Evolutionary conservation across 306 rosid genomes (phyloP).

Genomic region (Cucumis cinereus): DNA sequence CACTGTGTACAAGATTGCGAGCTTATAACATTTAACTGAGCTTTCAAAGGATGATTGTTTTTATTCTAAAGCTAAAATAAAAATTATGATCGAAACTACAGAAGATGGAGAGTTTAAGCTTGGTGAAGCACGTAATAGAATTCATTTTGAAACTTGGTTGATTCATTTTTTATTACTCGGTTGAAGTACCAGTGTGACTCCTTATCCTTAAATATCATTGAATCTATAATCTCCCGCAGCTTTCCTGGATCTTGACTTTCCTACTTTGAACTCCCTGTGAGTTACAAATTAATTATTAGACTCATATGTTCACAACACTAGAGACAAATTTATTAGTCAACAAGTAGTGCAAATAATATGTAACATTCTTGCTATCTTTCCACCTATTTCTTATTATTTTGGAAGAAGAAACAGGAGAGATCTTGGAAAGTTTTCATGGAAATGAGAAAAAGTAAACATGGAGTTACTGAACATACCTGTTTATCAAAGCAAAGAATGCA

Average conservation of each 20-base stretch:
- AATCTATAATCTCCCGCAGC: constrained; percentile 17
- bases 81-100: not conserved
- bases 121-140: not conserved
- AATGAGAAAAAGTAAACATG: not conserved
- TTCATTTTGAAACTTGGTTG: not conserved
- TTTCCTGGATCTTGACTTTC: constrained; percentile 24
- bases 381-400: not conserved
- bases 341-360: not conserved
- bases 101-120: not conserved
- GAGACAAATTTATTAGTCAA: not conserved
- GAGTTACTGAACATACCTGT: not conserved
- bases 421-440: not conserved
- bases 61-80: not conserved
- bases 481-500: not conserved
- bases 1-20: not conserved
- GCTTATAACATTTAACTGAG: not conserved
- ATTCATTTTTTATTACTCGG: constrained; percentile 15
- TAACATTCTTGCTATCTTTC: not conserved
- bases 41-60: not conserved
- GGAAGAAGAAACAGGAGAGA: not conserved
- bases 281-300: constrained; percentile 10
- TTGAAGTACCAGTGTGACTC: constrained; percentile 17
- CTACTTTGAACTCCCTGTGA: constrained; percentile 44
- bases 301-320: constrained; percentile 1
- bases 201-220: constrained; percentile 9